phyloP scores from a whole-genome alignment of 345 rosid species.

The Bruguiera sexangula region DNA sequence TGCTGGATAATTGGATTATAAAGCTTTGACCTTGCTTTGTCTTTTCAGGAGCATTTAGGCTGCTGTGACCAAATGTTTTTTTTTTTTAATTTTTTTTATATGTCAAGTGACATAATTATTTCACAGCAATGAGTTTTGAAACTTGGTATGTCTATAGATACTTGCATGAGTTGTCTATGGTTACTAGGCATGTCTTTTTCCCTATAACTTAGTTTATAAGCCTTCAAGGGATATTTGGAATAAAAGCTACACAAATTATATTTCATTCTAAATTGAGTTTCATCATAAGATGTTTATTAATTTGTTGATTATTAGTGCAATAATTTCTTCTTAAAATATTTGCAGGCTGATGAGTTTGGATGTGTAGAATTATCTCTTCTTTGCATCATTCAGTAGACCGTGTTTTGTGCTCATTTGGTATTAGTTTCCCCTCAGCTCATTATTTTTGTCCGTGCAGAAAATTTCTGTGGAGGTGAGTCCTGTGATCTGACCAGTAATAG shows the following conservation, averaged over 20 bases:
- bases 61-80: neutral
- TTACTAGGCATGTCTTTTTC: too few relatives aligned
- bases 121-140: too few relatives aligned
- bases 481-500: conserved; percentile 51
- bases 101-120: too few relatives aligned
- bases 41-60: neutral
- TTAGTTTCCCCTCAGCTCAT: conserved; percentile 10
- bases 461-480: conserved; percentile 51
- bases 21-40: neutral
- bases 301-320: neutral
- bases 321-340: neutral
- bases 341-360: neutral
- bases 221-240: neutral
- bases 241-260: neutral
- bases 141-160: too few relatives aligned
- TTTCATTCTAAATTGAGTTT: neutral
- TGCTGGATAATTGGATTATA: neutral
- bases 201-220: too few relatives aligned
- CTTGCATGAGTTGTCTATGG: too few relatives aligned
- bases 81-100: too few relatives aligned
- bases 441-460: conserved; percentile 43
- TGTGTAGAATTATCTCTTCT: neutral
- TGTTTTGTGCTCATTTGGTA: conserved; percentile 5
- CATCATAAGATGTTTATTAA: neutral
- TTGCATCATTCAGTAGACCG: neutral